Base-by-base conservation (phyloP, 257 asterid species). In the Nyctanthes arbortristis region DNA sequence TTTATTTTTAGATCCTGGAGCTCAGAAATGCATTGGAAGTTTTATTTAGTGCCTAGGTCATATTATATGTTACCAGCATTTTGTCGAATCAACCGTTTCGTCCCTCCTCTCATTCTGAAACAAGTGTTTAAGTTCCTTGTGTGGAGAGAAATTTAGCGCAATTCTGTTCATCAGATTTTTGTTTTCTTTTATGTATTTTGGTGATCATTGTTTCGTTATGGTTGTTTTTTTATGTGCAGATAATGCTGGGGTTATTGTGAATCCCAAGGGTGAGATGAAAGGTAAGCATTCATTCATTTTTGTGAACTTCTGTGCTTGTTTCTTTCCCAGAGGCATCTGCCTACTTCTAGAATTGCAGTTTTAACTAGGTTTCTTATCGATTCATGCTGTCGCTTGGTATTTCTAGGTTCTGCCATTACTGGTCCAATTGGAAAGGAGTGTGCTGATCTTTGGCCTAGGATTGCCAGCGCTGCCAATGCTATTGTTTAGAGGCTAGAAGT, bases 341-440 rank as follows among this genome's bases (percentile, higher is more conserved):
- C 14, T 3, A 6, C 3, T 52, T 52, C 3, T 29, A 52, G 9
- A 52, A 1, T 52, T 52, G 30, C 6, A n/a, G 4, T 18, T 13
- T 35, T 24, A n/a, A 4, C n/a, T 9, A 37, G 1, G 27, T 71
- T 40, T 9, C 8, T 13, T 9, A 33, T 40, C 63, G n/a, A 60
- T 65, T 64, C 12, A 43, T 63, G 27, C 2, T 20, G 43, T 10
- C 0, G 27, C 13, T 40, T 13, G 29, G 22, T 66, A 3, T 68
- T 54, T 60, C 54, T 72, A 86, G 92, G 92, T 16, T 86, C 92
- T 65, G 92, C 92, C 25, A 86, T 86, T 72, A 86, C 92, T 3
- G 92, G 92, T 5, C 92, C 92, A 2, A 86, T 86, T 28, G 89
- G 92, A 57, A 86, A 86, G 79, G 92, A 86, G 66, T 86, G 92